Evolutionary conservation across 2,329 filamentous ascomycete species (phyloP), one percentile per base, ranked within the genome.

Genomic region (Malbranchea cinnamomea): DNA sequence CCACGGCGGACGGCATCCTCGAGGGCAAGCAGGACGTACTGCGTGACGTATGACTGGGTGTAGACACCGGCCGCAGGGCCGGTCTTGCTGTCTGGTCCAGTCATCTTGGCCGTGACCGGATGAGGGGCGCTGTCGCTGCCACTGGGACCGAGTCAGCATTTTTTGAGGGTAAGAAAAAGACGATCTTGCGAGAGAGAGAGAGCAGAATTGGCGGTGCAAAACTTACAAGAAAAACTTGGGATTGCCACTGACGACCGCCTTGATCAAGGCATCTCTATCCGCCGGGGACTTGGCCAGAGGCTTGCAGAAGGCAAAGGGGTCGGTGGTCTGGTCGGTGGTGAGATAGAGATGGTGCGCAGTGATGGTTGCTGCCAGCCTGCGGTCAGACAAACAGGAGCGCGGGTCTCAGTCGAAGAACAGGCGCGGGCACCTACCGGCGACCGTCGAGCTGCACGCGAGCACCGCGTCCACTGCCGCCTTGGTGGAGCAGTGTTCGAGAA

Each of bases 401-500:
- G 34, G 35, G 23, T 36, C 21, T 46, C 51, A 3, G 11, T 24
- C 15, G 6, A 6, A 4, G 14, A 8, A 20, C 5, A 23, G 7
- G 21, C 3, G 10, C 11, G n/a, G n/a, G 23, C 24, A 16, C 35
- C 15, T 28, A 41, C 53, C 54, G 0, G 69, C 77, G 14, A 94
- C 87, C 3, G 70, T 79, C 11, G 75, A 68, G 0, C 83, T 82
- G 46, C 83, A 91, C 9, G 69, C 62, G 40, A 68, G 67, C 20
- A 94, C 85, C 1, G 82, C 75, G 38, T 78, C 71, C 4, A 93
- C 63, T 0, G 84, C 85, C 1, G 78, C 81, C 1, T 73, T 74
- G 1, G 83, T 91, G 7, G 83, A 85, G 63, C 82, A 91, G 59
- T 94, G 85, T 60, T 94, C 81, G 26, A 89, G 54, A 23, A 80